Percentiles rank a stretch among this genome's conserved stretches.
Conservation (phyloP, 768 basidiomycete genomes). For the Infundibulicybe gibba region DNA sequence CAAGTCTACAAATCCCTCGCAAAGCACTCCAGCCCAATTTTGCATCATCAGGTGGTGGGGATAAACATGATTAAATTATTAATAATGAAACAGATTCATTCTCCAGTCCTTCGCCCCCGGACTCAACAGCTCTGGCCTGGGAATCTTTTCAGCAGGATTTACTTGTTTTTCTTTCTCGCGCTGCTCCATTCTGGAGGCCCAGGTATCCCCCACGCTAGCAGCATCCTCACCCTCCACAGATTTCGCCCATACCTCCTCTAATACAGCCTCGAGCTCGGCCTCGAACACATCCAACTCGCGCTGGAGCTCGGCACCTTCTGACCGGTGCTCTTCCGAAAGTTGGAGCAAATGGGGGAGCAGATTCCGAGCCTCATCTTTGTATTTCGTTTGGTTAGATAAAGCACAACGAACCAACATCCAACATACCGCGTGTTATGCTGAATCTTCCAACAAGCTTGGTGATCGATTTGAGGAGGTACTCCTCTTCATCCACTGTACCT, state of each 20-base stretch:
- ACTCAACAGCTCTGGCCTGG: constrained; percentile 34
- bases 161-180: constrained; percentile 40
- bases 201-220: constrained; percentile 32
- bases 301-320: constrained; percentile 68
- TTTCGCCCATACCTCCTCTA: constrained; percentile 68
- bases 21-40: no score
- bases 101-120: no score
- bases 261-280: constrained; percentile 44
- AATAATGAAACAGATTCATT: no score
- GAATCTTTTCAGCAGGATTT: constrained; percentile 50
- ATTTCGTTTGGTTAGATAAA: constrained; percentile 3
- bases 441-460: constrained; percentile 71
- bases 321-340: constrained; percentile 61
- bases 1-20: no score
- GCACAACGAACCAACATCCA: neutral
- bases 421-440: constrained; percentile 57
- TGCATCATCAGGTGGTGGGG: no score
- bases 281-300: constrained; percentile 53
- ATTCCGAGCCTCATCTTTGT: constrained; percentile 61
- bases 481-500: constrained; percentile 95
- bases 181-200: constrained; percentile 54
- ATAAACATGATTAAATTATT: no score
- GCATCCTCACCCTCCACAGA: constrained; percentile 26
- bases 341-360: constrained; percentile 78
- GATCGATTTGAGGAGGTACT: constrained; percentile 84